Percentiles rank a stretch among this genome's conserved stretches.
Evolutionary conservation across 2,329 filamentous ascomycete genomes (phyloP).

Genomic region (Tolypocladium ovalisporum): DNA sequence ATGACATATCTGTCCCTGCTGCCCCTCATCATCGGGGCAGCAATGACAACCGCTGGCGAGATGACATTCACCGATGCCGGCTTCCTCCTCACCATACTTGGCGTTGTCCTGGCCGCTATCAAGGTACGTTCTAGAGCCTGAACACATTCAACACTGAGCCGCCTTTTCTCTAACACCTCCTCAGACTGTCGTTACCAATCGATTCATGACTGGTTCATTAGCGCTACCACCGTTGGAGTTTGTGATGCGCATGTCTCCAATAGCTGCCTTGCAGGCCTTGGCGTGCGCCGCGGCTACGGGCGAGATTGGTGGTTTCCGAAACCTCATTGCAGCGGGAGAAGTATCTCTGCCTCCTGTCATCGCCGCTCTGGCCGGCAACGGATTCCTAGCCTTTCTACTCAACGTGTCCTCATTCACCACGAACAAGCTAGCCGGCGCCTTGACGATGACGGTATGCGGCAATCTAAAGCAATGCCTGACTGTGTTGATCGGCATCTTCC

Average conservation of each 20-base stretch:
- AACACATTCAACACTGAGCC: neutral
- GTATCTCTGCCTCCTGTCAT: slow-evolving; percentile 24
- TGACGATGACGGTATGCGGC: slow-evolving; percentile 49
- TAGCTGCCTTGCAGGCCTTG: slow-evolving; percentile 45
- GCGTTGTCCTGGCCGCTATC: slow-evolving; percentile 41
- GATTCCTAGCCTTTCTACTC: slow-evolving; percentile 41
- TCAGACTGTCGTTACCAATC: slow-evolving; percentile 50
- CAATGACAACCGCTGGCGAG: slow-evolving; percentile 49
- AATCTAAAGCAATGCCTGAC: slow-evolving; percentile 49
- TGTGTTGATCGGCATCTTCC: slow-evolving; percentile 39
- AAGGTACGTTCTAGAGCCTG: slow-evolving; percentile 29
- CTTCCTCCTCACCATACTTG: slow-evolving; percentile 42
- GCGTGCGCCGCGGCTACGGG: slow-evolving; percentile 39
- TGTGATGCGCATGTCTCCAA: slow-evolving; percentile 50
- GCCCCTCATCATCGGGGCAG: slow-evolving; percentile 49
- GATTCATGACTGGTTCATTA: slow-evolving; percentile 51
- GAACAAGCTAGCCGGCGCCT: slow-evolving; percentile 44
- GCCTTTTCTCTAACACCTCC: slow-evolving; percentile 7
- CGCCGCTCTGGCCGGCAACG: slow-evolving; percentile 37
- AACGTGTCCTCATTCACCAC: slow-evolving; percentile 48
- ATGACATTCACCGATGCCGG: slow-evolving; percentile 50
- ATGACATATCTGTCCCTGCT: slow-evolving; percentile 49
- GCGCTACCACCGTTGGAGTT: slow-evolving; percentile 48
- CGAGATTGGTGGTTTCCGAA: slow-evolving; percentile 34
- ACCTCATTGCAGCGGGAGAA: slow-evolving; percentile 22